Evolutionary conservation across 768 basidiomycete species (phyloP), one percentile per base, ranked within the genome.

Genomic region (Termitomyces sp.): DNA sequence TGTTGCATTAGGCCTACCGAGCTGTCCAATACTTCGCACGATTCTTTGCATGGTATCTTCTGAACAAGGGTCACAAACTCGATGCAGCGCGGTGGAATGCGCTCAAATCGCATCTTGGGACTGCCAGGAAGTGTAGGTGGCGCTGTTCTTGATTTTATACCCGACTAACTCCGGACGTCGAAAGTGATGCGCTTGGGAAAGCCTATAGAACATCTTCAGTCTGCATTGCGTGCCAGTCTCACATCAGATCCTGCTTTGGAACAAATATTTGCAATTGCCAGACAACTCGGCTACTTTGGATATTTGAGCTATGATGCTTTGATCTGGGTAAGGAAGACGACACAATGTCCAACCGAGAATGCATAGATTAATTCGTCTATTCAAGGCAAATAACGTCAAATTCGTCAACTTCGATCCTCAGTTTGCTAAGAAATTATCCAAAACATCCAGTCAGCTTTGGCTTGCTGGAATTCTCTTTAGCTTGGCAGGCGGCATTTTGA

Each of bases 111-210:
- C 91, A 93, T 67, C 82, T 99, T 24, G 94, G 84, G 4, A 83
- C 82, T 12, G 91, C 85, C 33, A 81, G 97, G 62, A 98, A 96
- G 75, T 77, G 96, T 97, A 67, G 29, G 53, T 54, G 83, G 72
- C 28, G 33, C 18, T 44, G 5, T 7, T 42, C n/a, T 47, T 15
- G 12, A 29, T 33, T 15, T 33, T 47, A 20, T 28, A 26, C 57
- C 51, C 61, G 13, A 52, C 54, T 60, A 52, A 54, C 45, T 36
- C 41, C 9, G 26, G 31, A 44, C 62, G 4, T 47, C 1, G n/a
- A 34, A 56, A 98, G 96, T 97, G 37, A 78, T 98, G 80, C 86
- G 97, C 16, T 77, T 99, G 54, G 93, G 94, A 64, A 96, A 98
- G 72, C 94, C 94, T 8, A 64, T 95, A 61, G 97, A 99, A 68